A percentile compares a stretch with the other conserved stretches of the same genome.
Conservation (phyloP, 139 green algal genomes). For the Picochlorum costavermella region DNA sequence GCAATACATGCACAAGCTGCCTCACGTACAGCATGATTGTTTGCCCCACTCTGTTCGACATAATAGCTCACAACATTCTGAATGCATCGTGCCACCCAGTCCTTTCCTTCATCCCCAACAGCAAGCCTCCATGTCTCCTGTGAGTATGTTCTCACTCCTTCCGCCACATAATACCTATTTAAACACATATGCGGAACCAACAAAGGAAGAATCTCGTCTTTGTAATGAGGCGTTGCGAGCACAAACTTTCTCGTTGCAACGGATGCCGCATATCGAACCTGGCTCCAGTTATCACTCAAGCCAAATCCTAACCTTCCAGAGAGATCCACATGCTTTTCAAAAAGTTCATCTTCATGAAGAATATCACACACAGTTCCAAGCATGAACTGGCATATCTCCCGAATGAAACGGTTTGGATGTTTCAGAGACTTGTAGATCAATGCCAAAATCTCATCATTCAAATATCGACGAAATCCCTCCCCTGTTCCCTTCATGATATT, state of each 20-base stretch:
- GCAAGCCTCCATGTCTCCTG: constrained; percentile 67
- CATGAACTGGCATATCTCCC: constrained; percentile 57
- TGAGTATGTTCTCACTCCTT: constrained; percentile 77
- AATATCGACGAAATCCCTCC: constrained; percentile 22
- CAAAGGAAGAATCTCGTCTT: constrained; percentile 34
- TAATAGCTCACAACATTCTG: constrained; percentile 62
- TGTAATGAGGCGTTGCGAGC: constrained; percentile 13
- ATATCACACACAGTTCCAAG: constrained; percentile 45
- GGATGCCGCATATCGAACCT: constrained; percentile 75
- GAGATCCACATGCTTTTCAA: constrained; percentile 4
- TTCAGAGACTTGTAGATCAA: constrained; percentile 42
- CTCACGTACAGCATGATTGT: constrained; percentile 83
- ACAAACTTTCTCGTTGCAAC: constrained; percentile 65
- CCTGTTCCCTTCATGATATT: constrained; percentile 51
- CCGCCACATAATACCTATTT: constrained; percentile 89
- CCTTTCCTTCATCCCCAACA: constrained; percentile 52
- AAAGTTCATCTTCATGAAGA: constrained; percentile 21
- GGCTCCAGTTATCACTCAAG: constrained; percentile 81
- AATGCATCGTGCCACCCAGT: constrained; percentile 40
- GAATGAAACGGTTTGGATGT: constrained; percentile 86
- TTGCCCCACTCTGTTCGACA: constrained; percentile 57
- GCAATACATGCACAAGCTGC: constrained; percentile 86
- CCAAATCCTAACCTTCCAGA: constrained; percentile 21
- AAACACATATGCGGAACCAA: constrained; percentile 82
- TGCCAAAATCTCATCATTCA: constrained; percentile 18